Evolutionary conservation across 73 alveolate genomes (phyloP).

Genomic region (Paramecium primaurelia): DNA sequence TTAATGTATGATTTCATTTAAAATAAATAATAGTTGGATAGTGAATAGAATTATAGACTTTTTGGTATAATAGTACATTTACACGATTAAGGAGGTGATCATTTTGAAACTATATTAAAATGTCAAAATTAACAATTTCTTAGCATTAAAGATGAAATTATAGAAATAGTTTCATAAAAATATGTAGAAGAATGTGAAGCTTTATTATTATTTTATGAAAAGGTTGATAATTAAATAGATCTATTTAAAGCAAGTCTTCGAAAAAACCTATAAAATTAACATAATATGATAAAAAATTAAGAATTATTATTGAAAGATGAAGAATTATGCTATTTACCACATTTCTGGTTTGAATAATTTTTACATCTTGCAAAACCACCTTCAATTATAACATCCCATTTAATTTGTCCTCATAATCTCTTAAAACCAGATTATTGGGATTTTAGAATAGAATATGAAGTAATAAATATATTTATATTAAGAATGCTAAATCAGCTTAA

Average conservation of each 20-base stretch:
- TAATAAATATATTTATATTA: background rate
- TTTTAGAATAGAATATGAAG: constrained; percentile 21
- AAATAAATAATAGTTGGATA: background rate
- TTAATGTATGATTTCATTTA: background rate
- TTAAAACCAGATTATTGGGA: constrained; percentile 49
- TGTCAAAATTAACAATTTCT: background rate
- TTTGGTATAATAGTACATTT: background rate
- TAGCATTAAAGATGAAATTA: constrained; percentile 12
- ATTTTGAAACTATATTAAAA: constrained; percentile 19
- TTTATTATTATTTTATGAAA: background rate
- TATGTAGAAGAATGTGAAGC: constrained; percentile 37
- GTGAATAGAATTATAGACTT: background rate
- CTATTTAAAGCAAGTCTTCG: background rate
- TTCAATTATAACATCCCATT: constrained; percentile 4
- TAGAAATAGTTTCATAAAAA: background rate
- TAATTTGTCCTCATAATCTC: background rate
- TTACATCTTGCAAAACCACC: background rate
- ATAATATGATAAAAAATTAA: background rate
- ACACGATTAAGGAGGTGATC: background rate
- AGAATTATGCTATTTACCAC: background rate
- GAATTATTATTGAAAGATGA: background rate
- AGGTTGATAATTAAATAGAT: background rate
- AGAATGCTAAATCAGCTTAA: background rate
- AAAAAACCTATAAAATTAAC: background rate
- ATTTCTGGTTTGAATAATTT: constrained; percentile 29